Conservation (phyloP, 805 yeast genomes). For the Suhomyces pyralidae region DNA sequence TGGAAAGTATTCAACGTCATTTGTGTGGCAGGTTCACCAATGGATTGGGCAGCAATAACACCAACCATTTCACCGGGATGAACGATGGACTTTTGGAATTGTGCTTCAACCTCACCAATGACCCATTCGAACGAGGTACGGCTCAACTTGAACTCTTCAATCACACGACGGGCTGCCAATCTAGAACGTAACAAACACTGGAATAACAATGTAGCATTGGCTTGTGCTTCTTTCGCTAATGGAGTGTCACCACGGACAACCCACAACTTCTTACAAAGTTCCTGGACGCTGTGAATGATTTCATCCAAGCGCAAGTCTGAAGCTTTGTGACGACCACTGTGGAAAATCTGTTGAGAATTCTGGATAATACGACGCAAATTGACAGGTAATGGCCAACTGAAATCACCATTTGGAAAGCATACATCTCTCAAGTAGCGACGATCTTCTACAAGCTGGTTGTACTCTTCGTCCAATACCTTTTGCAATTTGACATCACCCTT, state of each 20-base stretch:
- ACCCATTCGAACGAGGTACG: constrained; percentile 94
- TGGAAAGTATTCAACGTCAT: constrained; percentile 98
- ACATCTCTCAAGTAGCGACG: constrained; percentile 73
- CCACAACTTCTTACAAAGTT: constrained; percentile 59
- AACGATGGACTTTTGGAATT: constrained; percentile 85
- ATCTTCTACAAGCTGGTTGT: constrained; percentile 69
- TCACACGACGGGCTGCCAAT: constrained; percentile 82
- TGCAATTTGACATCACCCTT: constrained; percentile 87
- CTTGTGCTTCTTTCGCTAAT: constrained; percentile 80
- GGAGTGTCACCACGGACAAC: constrained; percentile 82
- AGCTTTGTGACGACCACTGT: constrained; percentile 84
- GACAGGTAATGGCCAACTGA: constrained; percentile 96
- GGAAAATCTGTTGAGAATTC: constrained; percentile 96
- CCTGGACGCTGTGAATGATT: constrained; percentile 67
- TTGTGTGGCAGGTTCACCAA: constrained; percentile 98
- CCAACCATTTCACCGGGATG: constrained; percentile 99
- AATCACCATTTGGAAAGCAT: constrained; percentile 91
- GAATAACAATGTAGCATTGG: constrained; percentile 85
- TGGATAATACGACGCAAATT: constrained; percentile 94
- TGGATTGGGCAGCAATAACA: constrained; percentile 94
- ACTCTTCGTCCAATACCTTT: constrained; percentile 77
- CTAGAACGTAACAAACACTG: constrained; percentile 91
- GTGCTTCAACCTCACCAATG: constrained; percentile 88
- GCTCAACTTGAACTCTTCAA: constrained; percentile 85
- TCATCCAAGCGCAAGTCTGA: constrained; percentile 86